Evolutionary conservation across 2,329 filamentous ascomycete species (phyloP), one percentile per base, ranked within the genome.

Genomic region (Aspergillus brunneoviolaceus): DNA sequence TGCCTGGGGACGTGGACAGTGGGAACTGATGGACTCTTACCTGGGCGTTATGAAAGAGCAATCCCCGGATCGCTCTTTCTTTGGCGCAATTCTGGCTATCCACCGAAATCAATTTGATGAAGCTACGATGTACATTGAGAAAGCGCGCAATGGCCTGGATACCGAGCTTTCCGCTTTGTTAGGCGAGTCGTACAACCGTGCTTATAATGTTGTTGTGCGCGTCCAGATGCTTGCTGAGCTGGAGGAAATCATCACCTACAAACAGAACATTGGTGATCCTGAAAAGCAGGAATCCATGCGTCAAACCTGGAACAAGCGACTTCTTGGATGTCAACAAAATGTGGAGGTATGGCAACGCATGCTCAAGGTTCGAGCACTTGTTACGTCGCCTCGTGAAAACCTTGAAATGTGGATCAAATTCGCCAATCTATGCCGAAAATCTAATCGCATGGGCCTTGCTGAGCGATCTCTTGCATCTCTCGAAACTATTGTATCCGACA

Each of bases 331-430:
- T 67, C 94, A 99, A 75, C 89, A 95, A 59, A 97, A 98, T 69
- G 93, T 97, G 21, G 95, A 99, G 71, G 92, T 98, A 3, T 99
- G 95, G 95, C 93, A 97, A 74, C 87, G 95, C 61, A 98, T 98
- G 92, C 87, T 99, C 58, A 95, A 96, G 72, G 88, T 99, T 33
- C 88, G 95, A 61, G 91, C 92, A 21, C 83, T 99, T 55, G 95
- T 99, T 60, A 94, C 98, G 62, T 89, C 89, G 0, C 94, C 96
- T 0, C 87, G 87, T 35, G 93, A 99, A 74, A 97, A 97, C 70
- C 92, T 96, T 82, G 91, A 96, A 70, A 99, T 99, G 92, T 97
- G 93, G 88, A 98, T 99, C 81, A 99, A 99, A 74, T 99, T 97
- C 74, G 91, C 95, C 70, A 99, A 98, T 70, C 86, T 99, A 5